Evolutionary conservation across 805 yeast species (phyloP), one percentile per base, ranked within the genome.

Genomic region (Ogataea ganodermae): DNA sequence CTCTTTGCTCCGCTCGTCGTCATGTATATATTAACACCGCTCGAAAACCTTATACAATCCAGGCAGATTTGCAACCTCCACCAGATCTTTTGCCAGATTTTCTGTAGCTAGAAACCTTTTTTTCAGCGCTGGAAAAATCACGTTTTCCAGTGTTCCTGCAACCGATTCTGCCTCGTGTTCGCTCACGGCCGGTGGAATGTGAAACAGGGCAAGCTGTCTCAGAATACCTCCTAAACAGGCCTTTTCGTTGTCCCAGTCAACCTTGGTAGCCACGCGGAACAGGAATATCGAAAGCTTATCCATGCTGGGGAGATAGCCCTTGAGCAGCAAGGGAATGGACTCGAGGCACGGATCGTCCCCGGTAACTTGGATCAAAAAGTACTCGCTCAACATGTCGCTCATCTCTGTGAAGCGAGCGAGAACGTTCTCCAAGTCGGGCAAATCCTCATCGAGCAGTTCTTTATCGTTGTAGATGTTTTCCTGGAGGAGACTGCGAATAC

Each of bases 11-110:
- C 35, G 17, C 20, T 31, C 35, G 35, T 18, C 12, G 9, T 6
- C 21, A 14, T 31, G 35, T 31, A 14, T 5, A 14, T 18, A 17
- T 65, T 58, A 87, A 59, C 99, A 94, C 62, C 99, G 75, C 69
- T 94, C 99, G 71, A 94, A 94, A 4, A 95, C 96, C 58, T 76
- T 80, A 66, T 94, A 94, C 47, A 94, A 70, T 0, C 96, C 96
- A 1, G 98, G 98, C 24, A 94, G 66, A 61, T 84, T 90, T 0
- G 99, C 97, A 31, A 94, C 80, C 63, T 92, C 96, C 4, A 88
- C 77, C 3, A 90, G 80, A 46, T 80, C 83, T 12, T 71, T 60
- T 4, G 66, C 54, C 30, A 89, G 56, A 2, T 59, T 60, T 12
- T 70, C 70, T 0, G 95, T 79, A 0, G 91, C 96, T 12, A 89